Percentiles rank a stretch among this genome's conserved stretches.
Conservation (phyloP, 768 basidiomycete genomes). For the Amanita polypyramis region DNA sequence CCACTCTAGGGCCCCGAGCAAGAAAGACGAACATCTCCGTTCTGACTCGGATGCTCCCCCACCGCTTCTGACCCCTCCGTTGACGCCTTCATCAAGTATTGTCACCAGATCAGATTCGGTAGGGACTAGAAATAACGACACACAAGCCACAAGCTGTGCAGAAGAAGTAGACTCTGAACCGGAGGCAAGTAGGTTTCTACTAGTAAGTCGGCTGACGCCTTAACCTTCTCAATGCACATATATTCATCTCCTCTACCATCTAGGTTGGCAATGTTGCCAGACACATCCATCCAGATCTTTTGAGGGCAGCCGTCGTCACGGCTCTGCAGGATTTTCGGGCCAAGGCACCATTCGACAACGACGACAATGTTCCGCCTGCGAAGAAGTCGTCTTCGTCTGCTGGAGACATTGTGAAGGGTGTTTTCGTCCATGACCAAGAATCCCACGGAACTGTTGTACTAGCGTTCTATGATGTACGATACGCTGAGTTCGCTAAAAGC, state of each 20-base stretch:
- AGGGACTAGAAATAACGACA: slow-evolving; percentile 8
- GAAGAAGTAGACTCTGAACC: slow-evolving; percentile 12
- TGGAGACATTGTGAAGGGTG: slow-evolving; percentile 35
- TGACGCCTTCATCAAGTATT: slow-evolving; percentile 56
- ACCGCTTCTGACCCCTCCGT: slow-evolving; percentile 51
- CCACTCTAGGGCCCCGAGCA: slow-evolving; percentile 10
- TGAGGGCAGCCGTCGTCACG: slow-evolving; percentile 18
- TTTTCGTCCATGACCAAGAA: slow-evolving; percentile 41
- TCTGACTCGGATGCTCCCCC: slow-evolving; percentile 25
- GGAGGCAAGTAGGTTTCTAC: slow-evolving; percentile 3
- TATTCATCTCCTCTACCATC: not conserved
- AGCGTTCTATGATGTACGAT: slow-evolving; percentile 51
- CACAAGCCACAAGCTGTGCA: slow-evolving; percentile 12
- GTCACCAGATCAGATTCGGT: slow-evolving; percentile 17
- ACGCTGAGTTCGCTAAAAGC: slow-evolving; percentile 36
- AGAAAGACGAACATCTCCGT: slow-evolving; percentile 23
- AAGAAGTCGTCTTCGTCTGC: not conserved
- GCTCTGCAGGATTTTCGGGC: not conserved
- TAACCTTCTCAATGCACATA: not conserved
- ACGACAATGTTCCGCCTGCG: not conserved
- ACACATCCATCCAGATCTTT: slow-evolving; percentile 15
- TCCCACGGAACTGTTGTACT: slow-evolving; percentile 44
- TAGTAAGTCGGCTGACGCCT: not conserved
- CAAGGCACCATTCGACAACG: not conserved
- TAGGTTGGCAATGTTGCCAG: slow-evolving; percentile 29